Percentiles rank a stretch among this genome's conserved stretches.
These are phyloP conservation scores for Leccinum sublutescens DNA, from an alignment of 768 basidiomycete genomes.

Conservation along the genomic window DNA sequence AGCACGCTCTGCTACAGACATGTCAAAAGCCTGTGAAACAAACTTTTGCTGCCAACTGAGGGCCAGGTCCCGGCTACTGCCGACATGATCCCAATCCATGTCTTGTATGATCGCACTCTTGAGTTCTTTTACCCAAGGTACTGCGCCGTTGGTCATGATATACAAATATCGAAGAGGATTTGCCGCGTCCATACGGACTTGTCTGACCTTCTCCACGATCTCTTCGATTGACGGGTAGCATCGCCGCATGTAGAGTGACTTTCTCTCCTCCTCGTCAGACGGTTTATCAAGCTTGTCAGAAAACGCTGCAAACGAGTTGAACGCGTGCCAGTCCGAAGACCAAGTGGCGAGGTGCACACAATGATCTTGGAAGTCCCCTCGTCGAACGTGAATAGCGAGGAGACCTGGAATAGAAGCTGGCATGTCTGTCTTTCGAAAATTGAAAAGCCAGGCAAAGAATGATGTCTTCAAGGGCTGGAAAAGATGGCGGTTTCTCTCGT, in stretches of 20 bases:
- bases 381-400: constrained; percentile 50
- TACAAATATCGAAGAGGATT: constrained; percentile 39
- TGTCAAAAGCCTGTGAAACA: constrained; percentile 48
- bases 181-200: constrained; percentile 28
- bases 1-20: constrained; percentile 47
- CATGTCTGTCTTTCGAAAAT: constrained; percentile 1
- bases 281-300: constrained; percentile 38
- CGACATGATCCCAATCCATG: constrained; percentile 40
- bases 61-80: constrained; percentile 43
- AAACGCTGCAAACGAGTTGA: constrained; percentile 44
- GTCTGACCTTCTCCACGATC: constrained; percentile 41
- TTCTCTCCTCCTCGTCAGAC: constrained; percentile 19
- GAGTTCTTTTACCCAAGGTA: constrained; percentile 42
- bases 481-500: constrained; percentile 30
- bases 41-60: constrained; percentile 43
- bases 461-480: constrained; percentile 11
- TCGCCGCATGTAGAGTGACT: constrained; percentile 31
- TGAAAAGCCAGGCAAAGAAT: background rate
- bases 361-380: constrained; percentile 49
- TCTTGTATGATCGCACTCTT: constrained; percentile 33
- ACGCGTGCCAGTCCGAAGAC: constrained; percentile 40
- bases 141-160: constrained; percentile 47
- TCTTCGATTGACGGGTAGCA: constrained; percentile 45
- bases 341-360: constrained; percentile 40
- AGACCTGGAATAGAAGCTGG: constrained; percentile 36